phyloP scores from a whole-genome alignment of 352 stramenopile species.

The Phytophthora pluvialis region DNA sequence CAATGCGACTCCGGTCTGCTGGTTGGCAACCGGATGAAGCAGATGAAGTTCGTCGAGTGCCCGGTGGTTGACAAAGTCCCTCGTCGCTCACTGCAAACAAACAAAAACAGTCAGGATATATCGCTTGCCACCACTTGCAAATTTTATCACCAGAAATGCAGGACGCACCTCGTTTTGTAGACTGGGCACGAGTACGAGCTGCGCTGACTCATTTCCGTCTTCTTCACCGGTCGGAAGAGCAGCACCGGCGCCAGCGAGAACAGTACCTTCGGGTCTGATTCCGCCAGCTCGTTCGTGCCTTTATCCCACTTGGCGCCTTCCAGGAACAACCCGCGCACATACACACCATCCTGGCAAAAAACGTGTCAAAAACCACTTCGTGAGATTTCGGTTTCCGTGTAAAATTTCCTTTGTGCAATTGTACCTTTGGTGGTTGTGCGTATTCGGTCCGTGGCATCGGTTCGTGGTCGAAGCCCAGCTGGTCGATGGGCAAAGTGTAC shows the following conservation, averaged over 20 bases:
- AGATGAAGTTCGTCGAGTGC: constrained; percentile 96
- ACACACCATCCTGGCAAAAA: constrained; percentile 78
- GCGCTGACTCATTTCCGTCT: constrained; percentile 69
- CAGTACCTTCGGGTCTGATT: constrained; percentile 90
- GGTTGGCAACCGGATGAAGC: constrained; percentile 91
- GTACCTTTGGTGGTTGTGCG: constrained; percentile 68
- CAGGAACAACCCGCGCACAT: constrained; percentile 88
- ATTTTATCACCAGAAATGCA: not conserved
- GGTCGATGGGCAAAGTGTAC: constrained; percentile 93
- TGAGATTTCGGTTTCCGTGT: not conserved
- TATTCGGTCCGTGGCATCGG: constrained; percentile 83
- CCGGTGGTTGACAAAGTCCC: constrained; percentile 93
- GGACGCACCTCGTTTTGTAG: constrained; percentile 91
- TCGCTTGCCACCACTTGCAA: not conserved
- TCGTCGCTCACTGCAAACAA: constrained; percentile 71
- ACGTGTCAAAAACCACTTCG: constrained; percentile 13
- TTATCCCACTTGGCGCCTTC: constrained; percentile 92
- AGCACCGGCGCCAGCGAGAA: constrained; percentile 88
- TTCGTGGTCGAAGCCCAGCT: constrained; percentile 83
- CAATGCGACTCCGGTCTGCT: constrained; percentile 87
- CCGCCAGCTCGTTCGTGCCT: constrained; percentile 59
- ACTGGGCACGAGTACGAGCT: constrained; percentile 91
- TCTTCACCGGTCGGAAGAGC: constrained; percentile 84
- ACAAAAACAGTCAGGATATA: constrained; percentile 12
- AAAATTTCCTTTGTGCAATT: not conserved